phyloP scores from a whole-genome alignment of 108 stramenopile species.

The Pelagomonas calceolata region DNA sequence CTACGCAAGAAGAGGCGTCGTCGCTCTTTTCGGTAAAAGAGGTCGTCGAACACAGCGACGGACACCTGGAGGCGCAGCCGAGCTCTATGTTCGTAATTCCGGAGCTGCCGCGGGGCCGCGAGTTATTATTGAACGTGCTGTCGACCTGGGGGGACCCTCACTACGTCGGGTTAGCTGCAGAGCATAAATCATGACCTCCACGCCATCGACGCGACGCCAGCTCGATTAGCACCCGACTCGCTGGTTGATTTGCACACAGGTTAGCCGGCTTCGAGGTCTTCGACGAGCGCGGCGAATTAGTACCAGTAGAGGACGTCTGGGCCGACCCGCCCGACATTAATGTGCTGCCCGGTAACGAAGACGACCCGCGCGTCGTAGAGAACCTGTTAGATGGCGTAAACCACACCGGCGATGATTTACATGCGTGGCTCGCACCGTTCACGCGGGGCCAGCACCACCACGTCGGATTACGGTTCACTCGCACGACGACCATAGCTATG shows the following conservation, averaged over 20 bases:
- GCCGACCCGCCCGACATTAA: constrained; percentile 32
- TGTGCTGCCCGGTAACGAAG: constrained; percentile 21
- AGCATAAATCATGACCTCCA: no score
- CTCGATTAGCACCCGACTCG: no score
- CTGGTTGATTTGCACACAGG: no score
- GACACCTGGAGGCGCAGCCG: not conserved
- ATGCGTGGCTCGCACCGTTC: constrained; percentile 35
- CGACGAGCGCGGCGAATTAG: constrained; percentile 17
- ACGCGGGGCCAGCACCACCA: constrained; percentile 16
- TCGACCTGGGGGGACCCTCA: constrained; percentile 30
- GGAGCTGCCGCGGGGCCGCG: constrained; percentile 11
- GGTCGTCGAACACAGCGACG: not conserved
- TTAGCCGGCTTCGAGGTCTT: constrained; percentile 27
- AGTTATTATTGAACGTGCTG: constrained; percentile 19
- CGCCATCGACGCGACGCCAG: no score
- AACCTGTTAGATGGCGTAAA: constrained; percentile 29
- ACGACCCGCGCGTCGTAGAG: constrained; percentile 27
- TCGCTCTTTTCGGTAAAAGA: not conserved
- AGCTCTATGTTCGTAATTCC: constrained; percentile 4
- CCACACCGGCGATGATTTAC: constrained; percentile 29
- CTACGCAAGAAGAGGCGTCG: not conserved
- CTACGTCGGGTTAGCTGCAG: constrained; percentile 32
- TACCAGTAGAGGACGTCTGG: constrained; percentile 3
- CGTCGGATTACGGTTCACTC: constrained; percentile 9
- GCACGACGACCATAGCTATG: constrained; percentile 5